These are phyloP conservation scores for Centaurea solstitialis DNA, from an alignment of 129 eudicot species.

Conservation along the genomic window DNA sequence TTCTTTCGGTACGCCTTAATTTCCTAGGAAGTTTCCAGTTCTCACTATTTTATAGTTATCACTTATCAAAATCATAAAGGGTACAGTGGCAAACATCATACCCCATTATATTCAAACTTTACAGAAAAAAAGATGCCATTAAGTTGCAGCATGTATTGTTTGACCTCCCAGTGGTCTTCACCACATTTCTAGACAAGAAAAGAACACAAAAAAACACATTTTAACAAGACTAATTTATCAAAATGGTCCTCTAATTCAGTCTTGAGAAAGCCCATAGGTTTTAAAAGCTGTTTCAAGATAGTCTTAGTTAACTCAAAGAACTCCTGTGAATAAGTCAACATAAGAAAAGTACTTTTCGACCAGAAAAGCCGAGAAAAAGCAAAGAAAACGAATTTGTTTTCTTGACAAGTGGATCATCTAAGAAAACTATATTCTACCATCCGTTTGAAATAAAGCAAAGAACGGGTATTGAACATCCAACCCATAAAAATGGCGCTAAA, in stretches of 20 bases:
- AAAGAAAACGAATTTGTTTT: background rate
- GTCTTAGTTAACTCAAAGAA: background rate
- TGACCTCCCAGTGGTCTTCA: background rate
- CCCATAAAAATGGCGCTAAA: background rate
- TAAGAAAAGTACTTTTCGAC: background rate
- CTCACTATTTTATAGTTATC: background rate
- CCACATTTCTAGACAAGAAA: background rate
- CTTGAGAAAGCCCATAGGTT: background rate
- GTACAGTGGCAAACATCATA: background rate
- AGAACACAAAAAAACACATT: background rate
- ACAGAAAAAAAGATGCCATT: background rate
- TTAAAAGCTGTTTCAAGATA: background rate
- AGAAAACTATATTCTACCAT: background rate
- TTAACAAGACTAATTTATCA: background rate
- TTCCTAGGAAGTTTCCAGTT: slow-evolving; percentile 19
- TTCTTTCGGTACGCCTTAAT: background rate
- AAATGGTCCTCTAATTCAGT: background rate
- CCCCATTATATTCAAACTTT: slow-evolving; percentile 6
- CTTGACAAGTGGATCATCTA: background rate
- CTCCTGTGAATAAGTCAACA: background rate
- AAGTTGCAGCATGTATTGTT: slow-evolving; percentile 2
- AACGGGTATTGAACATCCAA: background rate
- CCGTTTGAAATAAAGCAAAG: background rate
- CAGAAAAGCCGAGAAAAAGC: background rate
- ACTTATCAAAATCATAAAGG: background rate